Conservation (phyloP, 23 red algal genomes). For the Gracilaria gracilis region DNA sequence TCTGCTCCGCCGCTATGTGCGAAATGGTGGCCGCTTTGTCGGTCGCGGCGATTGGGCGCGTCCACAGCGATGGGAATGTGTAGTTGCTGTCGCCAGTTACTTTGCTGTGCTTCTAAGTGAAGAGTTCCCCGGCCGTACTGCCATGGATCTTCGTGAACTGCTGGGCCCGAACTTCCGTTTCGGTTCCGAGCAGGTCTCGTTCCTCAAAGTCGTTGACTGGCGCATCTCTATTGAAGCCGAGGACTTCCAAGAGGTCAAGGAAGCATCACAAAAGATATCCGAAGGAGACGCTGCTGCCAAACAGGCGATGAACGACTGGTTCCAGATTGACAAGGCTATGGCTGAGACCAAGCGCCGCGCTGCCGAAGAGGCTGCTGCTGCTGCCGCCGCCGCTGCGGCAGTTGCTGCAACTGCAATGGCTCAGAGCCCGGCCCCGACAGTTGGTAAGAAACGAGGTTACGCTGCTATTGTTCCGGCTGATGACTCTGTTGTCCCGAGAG, state of each 20-base stretch:
- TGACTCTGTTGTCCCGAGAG: conserved; percentile 51
- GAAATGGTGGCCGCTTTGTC: conserved; percentile 52
- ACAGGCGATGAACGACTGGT: conserved; percentile 43
- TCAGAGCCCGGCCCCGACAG: neutral
- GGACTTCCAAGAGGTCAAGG: conserved; percentile 71
- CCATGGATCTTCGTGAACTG: conserved; percentile 88
- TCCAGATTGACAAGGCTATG: conserved; percentile 36
- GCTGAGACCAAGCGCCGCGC: conserved; percentile 20
- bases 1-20: conserved; percentile 76
- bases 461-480: conserved; percentile 44
- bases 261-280: conserved; percentile 28
- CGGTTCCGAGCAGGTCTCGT: conserved; percentile 71
- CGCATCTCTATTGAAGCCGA: conserved; percentile 70
- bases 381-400: conserved; percentile 20
- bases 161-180: conserved; percentile 89
- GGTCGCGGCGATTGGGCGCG: conserved; percentile 60
- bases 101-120: conserved; percentile 90
- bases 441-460: conserved; percentile 45
- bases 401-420: conserved; percentile 9
- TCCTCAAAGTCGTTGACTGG: conserved; percentile 90
- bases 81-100: conserved; percentile 88
- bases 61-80: conserved; percentile 94
- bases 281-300: conserved; percentile 5
- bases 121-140: conserved; percentile 92
- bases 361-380: conserved; percentile 40